Base-by-base conservation (phyloP, 352 stramenopile species). In the Phytophthora pini region DNA sequence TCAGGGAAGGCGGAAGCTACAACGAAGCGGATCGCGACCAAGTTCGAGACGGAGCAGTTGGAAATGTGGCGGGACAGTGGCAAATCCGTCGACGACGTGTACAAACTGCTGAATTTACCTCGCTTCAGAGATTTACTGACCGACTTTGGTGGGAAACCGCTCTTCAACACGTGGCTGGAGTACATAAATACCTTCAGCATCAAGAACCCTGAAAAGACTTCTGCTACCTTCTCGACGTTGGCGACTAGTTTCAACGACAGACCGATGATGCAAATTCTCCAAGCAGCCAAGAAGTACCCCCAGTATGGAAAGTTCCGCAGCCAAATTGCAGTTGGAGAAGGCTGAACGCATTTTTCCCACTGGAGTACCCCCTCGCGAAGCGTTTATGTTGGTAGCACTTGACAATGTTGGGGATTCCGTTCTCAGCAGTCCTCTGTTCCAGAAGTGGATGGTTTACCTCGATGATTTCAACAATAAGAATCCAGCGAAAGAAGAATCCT, bases 1-100 rank as follows among this genome's bases (percentile, higher is more conserved):
- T 27, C 15, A 10, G 52, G 17, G 5, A 59, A 43, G 52, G 26
- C 38, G 3, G 26, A 50, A 15, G 5, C 3, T 6, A 20, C 9
- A 9, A 59, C 52, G 24, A 29, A 47, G 20, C 24, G n/a, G 15
- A 22, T 59, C 15, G 52, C 52, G n/a, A 41, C 39, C 4, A 17
- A 49, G 4, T 38, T 49, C 22, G 36, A 59, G 38, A 22, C 5
- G 5, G 27, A 29, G 4, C 52, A 59, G 26, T 8, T 59, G 13
- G 15, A 17, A 24, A 12, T 31, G 5, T 59, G 52, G 52, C 5
- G 47, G 52, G 0, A 0, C 3, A 29, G 9, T 7, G 32, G 20
- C 12, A n/a, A 34, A 15, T 9, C 17, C 13, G 17, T 26, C 7
- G 15, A 29, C 13, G 10, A 39, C 2, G 50, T 57, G 1, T 20